Conservation (phyloP, 108 stramenopile genomes). For the Skeletonema menzelii region DNA sequence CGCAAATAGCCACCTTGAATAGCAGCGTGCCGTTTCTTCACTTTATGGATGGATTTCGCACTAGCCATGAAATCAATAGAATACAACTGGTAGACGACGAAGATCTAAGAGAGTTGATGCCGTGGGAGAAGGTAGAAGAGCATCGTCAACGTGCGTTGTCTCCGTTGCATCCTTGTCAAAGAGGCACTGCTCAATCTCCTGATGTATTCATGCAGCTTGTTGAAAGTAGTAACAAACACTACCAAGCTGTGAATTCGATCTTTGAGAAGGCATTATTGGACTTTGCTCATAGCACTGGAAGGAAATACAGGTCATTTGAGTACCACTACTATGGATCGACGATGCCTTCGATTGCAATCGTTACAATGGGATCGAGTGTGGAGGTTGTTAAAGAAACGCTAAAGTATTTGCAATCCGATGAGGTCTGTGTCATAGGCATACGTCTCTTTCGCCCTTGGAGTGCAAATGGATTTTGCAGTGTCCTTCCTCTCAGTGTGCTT, state of each 20-base stretch:
- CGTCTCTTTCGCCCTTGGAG: conserved; percentile 66
- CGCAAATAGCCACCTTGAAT: conserved; percentile 58
- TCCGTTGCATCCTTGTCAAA: conserved; percentile 67
- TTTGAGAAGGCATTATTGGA: conserved; percentile 47
- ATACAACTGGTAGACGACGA: conserved; percentile 55
- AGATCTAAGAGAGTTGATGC: conserved; percentile 51
- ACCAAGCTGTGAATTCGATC: conserved; percentile 37
- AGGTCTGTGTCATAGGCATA: conserved; percentile 53
- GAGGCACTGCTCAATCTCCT: conserved; percentile 66
- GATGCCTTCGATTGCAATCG: conserved; percentile 52
- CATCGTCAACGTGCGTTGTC: conserved; percentile 62
- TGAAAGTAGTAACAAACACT: conserved; percentile 60
- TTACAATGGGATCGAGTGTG: conserved; percentile 67
- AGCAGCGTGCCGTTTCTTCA: conserved; percentile 64
- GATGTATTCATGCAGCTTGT: conserved; percentile 74
- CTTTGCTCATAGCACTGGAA: conserved; percentile 46
- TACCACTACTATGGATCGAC: conserved; percentile 58
- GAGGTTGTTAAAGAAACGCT: conserved; percentile 58
- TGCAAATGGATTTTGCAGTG: conserved; percentile 33
- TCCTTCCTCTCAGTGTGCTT: conserved; percentile 42
- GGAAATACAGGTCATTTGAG: conserved; percentile 54
- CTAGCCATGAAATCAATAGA: conserved; percentile 65
- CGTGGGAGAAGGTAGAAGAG: conserved; percentile 64
- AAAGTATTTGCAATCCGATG: conserved; percentile 47
- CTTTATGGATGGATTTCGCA: conserved; percentile 72